These are phyloP conservation scores for Naganishia cerealis DNA, from an alignment of 1,284 basidiomycete species.

Conservation along the genomic window DNA sequence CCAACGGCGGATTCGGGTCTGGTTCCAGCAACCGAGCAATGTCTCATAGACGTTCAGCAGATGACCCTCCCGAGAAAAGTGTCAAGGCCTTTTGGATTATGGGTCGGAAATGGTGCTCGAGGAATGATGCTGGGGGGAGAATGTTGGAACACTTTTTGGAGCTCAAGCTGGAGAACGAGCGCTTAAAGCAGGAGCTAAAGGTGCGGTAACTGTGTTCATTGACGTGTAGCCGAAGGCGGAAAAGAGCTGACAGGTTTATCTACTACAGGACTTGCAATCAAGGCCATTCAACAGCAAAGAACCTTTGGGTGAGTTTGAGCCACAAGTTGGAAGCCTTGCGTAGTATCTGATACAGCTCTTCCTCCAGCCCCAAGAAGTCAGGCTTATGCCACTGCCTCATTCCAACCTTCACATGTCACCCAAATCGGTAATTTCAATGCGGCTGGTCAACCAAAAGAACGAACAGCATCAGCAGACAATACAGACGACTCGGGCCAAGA, in stretches of 20 bases:
- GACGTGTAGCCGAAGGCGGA: neutral
- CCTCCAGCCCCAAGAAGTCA: conserved; percentile 16
- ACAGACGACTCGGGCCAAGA: conserved; percentile 22
- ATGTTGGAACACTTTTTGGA: conserved; percentile 50
- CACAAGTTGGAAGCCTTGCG: neutral
- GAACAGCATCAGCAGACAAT: conserved; percentile 20
- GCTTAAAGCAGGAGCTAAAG: conserved; percentile 46
- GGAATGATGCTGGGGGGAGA: conserved; percentile 36
- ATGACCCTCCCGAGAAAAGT: conserved; percentile 18
- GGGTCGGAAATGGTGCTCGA: conserved; percentile 42
- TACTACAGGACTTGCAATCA: conserved; percentile 26
- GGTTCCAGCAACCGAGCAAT: neutral
- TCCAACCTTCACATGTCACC: conserved; percentile 22
- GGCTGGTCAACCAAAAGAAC: conserved; percentile 24
- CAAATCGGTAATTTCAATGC: conserved; percentile 28
- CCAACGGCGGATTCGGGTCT: neutral
- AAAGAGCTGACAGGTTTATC: neutral
- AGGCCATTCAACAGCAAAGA: conserved; percentile 28
- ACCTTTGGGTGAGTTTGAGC: conserved; percentile 17
- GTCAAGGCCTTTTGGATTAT: conserved; percentile 50
- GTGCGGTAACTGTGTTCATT: conserved; percentile 27
- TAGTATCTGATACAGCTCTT: conserved; percentile 1
- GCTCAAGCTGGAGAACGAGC: conserved; percentile 52
- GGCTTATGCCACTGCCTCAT: conserved; percentile 20
- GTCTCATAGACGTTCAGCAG: conserved; percentile 1